These are phyloP conservation scores for Xylaria digitata DNA, from an alignment of 2,329 filamentous ascomycete species.

Conservation along the genomic window DNA sequence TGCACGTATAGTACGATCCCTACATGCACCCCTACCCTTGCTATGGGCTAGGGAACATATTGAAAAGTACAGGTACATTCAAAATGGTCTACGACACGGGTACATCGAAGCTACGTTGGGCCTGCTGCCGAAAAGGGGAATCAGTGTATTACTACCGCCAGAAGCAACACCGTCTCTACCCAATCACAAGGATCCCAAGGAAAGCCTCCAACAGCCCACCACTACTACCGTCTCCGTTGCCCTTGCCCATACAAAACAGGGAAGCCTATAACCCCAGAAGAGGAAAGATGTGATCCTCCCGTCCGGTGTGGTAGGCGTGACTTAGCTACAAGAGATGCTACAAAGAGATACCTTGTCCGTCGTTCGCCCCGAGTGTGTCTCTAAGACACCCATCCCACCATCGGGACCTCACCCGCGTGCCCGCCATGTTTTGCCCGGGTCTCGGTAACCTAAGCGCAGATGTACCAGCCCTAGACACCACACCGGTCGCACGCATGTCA, in stretches of 20 bases:
- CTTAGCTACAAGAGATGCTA: conserved; percentile 43
- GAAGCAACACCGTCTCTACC: conserved; percentile 41
- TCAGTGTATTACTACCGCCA: conserved; percentile 47
- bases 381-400: conserved; percentile 43
- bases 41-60: conserved; percentile 21
- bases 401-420: conserved; percentile 32
- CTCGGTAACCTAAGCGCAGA: conserved; percentile 44
- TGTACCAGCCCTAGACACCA: conserved; percentile 42
- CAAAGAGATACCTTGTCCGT: conserved; percentile 41
- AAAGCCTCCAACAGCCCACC: conserved; percentile 37
- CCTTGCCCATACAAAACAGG: conserved; percentile 50
- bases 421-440: conserved; percentile 36
- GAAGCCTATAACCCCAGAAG: conserved; percentile 52
- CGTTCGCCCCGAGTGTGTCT: conserved; percentile 49
- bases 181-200: conserved; percentile 42
- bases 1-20: conserved; percentile 39
- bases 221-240: conserved; percentile 38
- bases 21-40: conserved; percentile 37
- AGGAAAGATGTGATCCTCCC: conserved; percentile 50
- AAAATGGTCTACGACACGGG: conserved; percentile 43
- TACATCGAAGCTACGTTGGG: conserved; percentile 41
- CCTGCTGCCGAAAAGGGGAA: conserved; percentile 42
- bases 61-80: conserved; percentile 37
- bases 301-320: conserved; percentile 37
- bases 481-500: conserved; percentile 47